A percentile compares a stretch with the other conserved stretches of the same genome.
These are phyloP conservation scores for Catunica adiposa DNA, from an alignment of 2,329 filamentous ascomycete genomes.

Conservation along the genomic window DNA sequence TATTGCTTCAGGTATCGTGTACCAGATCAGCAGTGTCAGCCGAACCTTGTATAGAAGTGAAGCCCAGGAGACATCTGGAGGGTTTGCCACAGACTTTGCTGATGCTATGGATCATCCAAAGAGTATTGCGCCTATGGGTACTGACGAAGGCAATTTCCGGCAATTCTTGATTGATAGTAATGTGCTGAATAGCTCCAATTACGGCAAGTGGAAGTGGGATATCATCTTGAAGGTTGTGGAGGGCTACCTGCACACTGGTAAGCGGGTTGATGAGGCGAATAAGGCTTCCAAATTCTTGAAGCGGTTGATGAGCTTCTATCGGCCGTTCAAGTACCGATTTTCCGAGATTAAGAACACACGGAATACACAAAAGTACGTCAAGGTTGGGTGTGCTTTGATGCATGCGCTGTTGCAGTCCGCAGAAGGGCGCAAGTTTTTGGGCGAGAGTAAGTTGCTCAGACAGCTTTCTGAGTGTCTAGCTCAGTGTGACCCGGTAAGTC, in stretches of 20 bases:
- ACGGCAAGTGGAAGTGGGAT: constrained; percentile 95
- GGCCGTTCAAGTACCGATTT: constrained; percentile 93
- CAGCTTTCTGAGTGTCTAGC: constrained; percentile 93
- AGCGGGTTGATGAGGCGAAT: constrained; percentile 83
- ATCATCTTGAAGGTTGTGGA: constrained; percentile 81
- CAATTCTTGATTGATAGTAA: constrained; percentile 59
- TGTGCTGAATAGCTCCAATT: constrained; percentile 78
- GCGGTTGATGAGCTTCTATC: constrained; percentile 81
- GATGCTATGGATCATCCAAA: constrained; percentile 40
- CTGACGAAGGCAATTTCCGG: constrained; percentile 45
- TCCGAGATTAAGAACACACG: constrained; percentile 80
- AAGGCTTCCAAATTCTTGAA: constrained; percentile 95
- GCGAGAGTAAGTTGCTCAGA: constrained; percentile 80
- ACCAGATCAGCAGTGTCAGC: constrained; percentile 96
- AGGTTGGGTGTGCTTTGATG: constrained; percentile 75
- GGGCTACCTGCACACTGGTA: constrained; percentile 77
- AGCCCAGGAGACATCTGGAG: background rate
- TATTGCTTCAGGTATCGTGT: constrained; percentile 75
- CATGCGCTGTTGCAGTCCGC: constrained; percentile 69
- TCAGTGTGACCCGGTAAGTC: constrained; percentile 73
- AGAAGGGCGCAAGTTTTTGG: constrained; percentile 71
- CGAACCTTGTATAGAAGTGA: constrained; percentile 73
- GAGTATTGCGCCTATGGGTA: constrained; percentile 8
- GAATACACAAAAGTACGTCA: constrained; percentile 84
- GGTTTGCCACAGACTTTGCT: constrained; percentile 18